A percentile compares a stretch with the other conserved stretches of the same genome.
Evolutionary conservation across 2,329 filamentous ascomycete species (phyloP).

Genomic region (Stagonosporopsis chrysanthemi): DNA sequence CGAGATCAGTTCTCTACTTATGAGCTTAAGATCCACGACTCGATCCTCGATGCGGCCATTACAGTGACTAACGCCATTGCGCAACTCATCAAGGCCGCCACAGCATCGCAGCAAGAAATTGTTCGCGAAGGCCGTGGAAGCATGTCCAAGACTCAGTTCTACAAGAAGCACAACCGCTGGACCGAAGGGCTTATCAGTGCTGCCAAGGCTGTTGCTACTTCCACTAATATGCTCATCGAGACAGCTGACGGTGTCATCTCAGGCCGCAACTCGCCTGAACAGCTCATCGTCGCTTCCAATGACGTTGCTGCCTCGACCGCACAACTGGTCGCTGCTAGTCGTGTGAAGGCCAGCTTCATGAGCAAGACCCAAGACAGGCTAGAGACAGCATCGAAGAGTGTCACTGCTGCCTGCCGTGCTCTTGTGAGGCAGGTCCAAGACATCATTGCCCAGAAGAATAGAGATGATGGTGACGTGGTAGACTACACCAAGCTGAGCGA

Average conservation of each 20-base stretch:
- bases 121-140: constrained; percentile 90
- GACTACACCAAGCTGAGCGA: constrained; percentile 89
- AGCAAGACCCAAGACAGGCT: constrained; percentile 93
- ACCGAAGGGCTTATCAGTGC: constrained; percentile 97
- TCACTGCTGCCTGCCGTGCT: constrained; percentile 84
- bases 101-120: constrained; percentile 92
- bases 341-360: constrained; percentile 98
- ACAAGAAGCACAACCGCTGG: constrained; percentile 99
- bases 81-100: constrained; percentile 92
- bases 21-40: constrained; percentile 94
- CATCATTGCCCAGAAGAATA: constrained; percentile 87
- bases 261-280: constrained; percentile 90
- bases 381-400: constrained; percentile 90
- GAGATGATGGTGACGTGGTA: constrained; percentile 77
- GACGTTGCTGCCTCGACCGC: constrained; percentile 95
- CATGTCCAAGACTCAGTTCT: constrained; percentile 89
- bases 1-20: constrained; percentile 94
- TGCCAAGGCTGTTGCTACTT: constrained; percentile 91
- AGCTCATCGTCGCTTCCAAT: constrained; percentile 97
- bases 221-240: constrained; percentile 96
- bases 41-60: constrained; percentile 89
- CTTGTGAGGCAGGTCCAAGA: constrained; percentile 92
- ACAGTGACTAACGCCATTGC: constrained; percentile 95
- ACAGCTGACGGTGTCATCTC: constrained; percentile 95
- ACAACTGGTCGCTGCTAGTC: constrained; percentile 91